phyloP scores from a whole-genome alignment of 257 asterid species.

The Vinca minor region DNA sequence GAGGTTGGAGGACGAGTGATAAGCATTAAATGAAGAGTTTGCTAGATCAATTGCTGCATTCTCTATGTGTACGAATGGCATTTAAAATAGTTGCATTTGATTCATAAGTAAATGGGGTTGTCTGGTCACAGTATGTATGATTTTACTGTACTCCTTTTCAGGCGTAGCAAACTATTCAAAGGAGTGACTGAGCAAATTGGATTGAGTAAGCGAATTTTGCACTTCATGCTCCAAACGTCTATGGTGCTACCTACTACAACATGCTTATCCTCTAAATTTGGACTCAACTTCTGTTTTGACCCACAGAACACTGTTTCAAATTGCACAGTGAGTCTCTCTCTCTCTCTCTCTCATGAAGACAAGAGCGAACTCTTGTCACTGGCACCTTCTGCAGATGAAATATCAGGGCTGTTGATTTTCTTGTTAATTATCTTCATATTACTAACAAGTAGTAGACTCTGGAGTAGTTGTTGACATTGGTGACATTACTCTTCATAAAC shows the following conservation, averaged over 20 bases:
- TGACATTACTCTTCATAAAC: neutral
- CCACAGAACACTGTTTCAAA: neutral
- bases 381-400: neutral
- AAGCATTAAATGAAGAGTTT: neutral
- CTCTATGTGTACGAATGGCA: neutral
- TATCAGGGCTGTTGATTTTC: conserved; percentile 3
- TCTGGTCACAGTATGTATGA: neutral
- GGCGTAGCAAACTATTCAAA: neutral
- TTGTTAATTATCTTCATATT: neutral
- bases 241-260: neutral
- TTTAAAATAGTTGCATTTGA: neutral
- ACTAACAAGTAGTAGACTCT: neutral
- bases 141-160: neutral
- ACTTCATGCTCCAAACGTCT: neutral
- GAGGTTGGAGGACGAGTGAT: neutral
- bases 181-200: neutral
- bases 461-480: neutral
- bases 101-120: neutral
- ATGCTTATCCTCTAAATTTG: neutral
- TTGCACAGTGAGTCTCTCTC: neutral
- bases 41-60: neutral
- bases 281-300: neutral
- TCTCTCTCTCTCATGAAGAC: neutral
- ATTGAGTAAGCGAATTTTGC: neutral
- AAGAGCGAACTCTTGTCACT: neutral